phyloP scores from a whole-genome alignment of 345 rosid species.

The Citrus mangshanensis region DNA sequence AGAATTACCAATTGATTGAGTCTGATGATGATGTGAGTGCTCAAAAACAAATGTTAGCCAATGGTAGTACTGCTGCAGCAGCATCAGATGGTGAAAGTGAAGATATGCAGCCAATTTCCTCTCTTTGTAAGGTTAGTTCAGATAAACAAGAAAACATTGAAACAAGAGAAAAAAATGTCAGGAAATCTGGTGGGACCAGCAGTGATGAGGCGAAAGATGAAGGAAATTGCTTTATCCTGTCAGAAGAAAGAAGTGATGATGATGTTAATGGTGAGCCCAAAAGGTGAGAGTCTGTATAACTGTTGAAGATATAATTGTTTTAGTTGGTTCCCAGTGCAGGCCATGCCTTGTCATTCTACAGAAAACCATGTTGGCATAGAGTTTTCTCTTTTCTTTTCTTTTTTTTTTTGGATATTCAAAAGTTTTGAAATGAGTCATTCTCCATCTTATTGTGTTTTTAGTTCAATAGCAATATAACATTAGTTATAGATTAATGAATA shows the following conservation, averaged over 20 bases:
- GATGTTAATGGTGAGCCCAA: constrained; percentile 4
- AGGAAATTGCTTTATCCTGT: neutral
- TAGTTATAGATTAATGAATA: neutral
- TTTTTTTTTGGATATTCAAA: neutral
- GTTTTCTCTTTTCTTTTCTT: neutral
- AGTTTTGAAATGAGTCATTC: neutral
- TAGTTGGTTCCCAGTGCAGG: neutral
- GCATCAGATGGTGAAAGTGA: constrained; percentile 31
- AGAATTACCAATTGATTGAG: constrained; percentile 38
- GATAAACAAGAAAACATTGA: constrained; percentile 13
- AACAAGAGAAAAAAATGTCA: constrained; percentile 12
- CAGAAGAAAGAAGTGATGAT: constrained; percentile 7
- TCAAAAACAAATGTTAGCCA: constrained; percentile 10
- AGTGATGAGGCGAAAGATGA: constrained; percentile 11
- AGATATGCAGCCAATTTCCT: constrained; percentile 23
- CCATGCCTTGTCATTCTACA: neutral
- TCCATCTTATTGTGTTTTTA: neutral
- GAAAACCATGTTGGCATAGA: neutral
- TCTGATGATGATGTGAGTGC: constrained; percentile 40
- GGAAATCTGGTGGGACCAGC: constrained; percentile 17
- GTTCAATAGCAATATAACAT: neutral
- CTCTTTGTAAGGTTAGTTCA: constrained; percentile 18
- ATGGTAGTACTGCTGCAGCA: constrained; percentile 10
- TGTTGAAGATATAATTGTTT: neutral
- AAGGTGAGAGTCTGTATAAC: constrained; percentile 21